phyloP scores from a whole-genome alignment of 2,329 filamentous ascomycete species.

The Pseudocercospora crystallina region DNA sequence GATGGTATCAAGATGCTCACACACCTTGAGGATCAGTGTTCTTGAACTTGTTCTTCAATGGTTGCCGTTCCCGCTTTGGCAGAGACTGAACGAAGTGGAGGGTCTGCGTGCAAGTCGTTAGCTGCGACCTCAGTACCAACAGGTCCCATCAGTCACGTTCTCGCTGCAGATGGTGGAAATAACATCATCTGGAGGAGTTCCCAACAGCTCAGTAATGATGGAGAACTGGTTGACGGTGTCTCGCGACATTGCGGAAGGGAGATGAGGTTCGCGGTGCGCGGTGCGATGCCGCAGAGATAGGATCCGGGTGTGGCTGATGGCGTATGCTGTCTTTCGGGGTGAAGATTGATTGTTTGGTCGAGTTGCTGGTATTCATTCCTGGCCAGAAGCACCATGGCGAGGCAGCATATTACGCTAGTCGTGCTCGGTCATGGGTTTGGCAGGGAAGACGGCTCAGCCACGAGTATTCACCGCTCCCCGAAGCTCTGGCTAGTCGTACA shows the following conservation, averaged over 20 bases:
- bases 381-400: neutral
- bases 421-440: neutral
- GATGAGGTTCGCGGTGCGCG: slow-evolving; percentile 19
- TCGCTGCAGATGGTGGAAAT: slow-evolving; percentile 98
- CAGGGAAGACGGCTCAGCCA: slow-evolving; percentile 63
- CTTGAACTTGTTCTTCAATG: slow-evolving; percentile 85
- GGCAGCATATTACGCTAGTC: too few relatives aligned
- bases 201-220: slow-evolving; percentile 96
- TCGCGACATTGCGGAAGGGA: slow-evolving; percentile 29
- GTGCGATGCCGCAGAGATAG: neutral
- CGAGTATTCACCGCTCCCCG: slow-evolving; percentile 58
- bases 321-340: slow-evolving; percentile 20
- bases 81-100: slow-evolving; percentile 96
- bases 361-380: slow-evolving; percentile 19
- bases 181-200: slow-evolving; percentile 95
- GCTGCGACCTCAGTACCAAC: slow-evolving; percentile 4
- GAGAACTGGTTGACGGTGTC: slow-evolving; percentile 99
- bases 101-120: slow-evolving; percentile 59
- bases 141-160: slow-evolving; percentile 61
- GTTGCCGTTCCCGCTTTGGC: slow-evolving; percentile 88
- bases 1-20: too few relatives aligned
- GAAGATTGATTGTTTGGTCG: slow-evolving; percentile 20
- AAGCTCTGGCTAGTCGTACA: slow-evolving; percentile 10
- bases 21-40: slow-evolving; percentile 71
- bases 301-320: slow-evolving; percentile 4